Evolutionary conservation across 257 asterid species (phyloP).

Genomic region (Solanum peruvianum): DNA sequence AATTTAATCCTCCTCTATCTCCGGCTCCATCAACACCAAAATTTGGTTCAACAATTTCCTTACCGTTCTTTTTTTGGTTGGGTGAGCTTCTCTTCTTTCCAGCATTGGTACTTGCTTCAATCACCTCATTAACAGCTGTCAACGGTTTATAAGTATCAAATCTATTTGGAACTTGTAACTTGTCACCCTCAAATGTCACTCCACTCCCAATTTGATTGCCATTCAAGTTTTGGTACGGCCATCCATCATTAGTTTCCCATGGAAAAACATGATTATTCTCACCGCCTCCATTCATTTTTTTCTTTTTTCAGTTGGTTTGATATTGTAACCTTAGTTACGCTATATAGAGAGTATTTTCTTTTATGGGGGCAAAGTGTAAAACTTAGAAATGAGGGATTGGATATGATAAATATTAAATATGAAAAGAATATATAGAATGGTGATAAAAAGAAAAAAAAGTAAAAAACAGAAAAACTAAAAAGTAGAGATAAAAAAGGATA

Average conservation of each 20-base stretch:
- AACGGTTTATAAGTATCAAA: slow-evolving; percentile 1
- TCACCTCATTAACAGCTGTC: neutral
- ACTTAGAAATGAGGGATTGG: neutral
- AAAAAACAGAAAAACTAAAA: neutral
- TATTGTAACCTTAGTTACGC: neutral
- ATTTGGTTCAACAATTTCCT: neutral
- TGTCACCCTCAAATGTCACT: slow-evolving; percentile 8
- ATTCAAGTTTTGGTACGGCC: slow-evolving; percentile 22
- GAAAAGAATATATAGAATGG: neutral
- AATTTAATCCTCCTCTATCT: slow-evolving; percentile 30
- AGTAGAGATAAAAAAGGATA: slow-evolving; percentile 3
- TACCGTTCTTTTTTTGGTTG: neutral
- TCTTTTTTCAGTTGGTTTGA: neutral
- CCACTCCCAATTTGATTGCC: neutral
- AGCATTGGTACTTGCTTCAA: neutral
- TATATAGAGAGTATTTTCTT: neutral
- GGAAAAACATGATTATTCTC: slow-evolving; percentile 5
- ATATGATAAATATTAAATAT: neutral
- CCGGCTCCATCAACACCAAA: neutral
- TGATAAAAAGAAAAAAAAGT: too few relatives aligned
- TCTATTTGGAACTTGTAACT: neutral
- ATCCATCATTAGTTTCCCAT: slow-evolving; percentile 31
- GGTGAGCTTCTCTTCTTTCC: slow-evolving; percentile 5
- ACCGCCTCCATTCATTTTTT: slow-evolving; percentile 24
- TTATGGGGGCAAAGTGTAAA: neutral